A percentile compares a stretch with the other conserved stretches of the same genome.
These are phyloP conservation scores for Tinospora cordifolia DNA, from an alignment of 164 flowering plant species.

Conservation along the genomic window DNA sequence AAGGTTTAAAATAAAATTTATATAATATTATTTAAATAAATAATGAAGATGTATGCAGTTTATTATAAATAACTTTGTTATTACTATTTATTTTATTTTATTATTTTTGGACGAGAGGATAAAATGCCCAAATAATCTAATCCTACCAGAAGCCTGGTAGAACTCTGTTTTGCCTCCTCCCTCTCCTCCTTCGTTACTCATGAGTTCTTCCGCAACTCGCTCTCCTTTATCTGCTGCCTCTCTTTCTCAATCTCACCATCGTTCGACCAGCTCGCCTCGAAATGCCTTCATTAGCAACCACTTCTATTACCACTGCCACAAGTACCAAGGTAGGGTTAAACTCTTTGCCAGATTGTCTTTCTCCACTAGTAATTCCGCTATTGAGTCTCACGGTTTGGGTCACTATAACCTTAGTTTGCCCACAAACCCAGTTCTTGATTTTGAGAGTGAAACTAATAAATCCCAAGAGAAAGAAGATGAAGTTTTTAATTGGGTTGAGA, in stretches of 20 bases:
- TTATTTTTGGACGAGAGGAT: background rate
- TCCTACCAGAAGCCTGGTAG: background rate
- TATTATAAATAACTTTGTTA: too few species aligned
- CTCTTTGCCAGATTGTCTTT: conserved; percentile 12
- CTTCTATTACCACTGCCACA: conserved; percentile 2
- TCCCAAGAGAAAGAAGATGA: conserved; percentile 2
- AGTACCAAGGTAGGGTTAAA: conserved; percentile 14
- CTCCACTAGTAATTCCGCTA: conserved; percentile 10
- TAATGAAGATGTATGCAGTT: too few species aligned
- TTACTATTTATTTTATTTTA: background rate
- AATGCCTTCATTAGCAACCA: background rate
- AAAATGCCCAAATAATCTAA: background rate
- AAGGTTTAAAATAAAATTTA: too few species aligned
- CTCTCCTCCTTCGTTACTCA: background rate
- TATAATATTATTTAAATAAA: too few species aligned
- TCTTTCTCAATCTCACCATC: background rate
- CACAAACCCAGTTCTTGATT: conserved; percentile 4
- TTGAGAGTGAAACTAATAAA: background rate
- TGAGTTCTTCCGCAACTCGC: conserved; percentile 16
- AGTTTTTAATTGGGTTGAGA: background rate
- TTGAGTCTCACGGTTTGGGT: background rate
- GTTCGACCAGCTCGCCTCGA: background rate
- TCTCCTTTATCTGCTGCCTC: conserved; percentile 6
- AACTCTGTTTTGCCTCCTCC: too few species aligned
- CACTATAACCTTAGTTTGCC: conserved; percentile 2